phyloP scores from a whole-genome alignment of 225 moss, liverwort and hornwort genomes.

The Polytrichum commune region DNA sequence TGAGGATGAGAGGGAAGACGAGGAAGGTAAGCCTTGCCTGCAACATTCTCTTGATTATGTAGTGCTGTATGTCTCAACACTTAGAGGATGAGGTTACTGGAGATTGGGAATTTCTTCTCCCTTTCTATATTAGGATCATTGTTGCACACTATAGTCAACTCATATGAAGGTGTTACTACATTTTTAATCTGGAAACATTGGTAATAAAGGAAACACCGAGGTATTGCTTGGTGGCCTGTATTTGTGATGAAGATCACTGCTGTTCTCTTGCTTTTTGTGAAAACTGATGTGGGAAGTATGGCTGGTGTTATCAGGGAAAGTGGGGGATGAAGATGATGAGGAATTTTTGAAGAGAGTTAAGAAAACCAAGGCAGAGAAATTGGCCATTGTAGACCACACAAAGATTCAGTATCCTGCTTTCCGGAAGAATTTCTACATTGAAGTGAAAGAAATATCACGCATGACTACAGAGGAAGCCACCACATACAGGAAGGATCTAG shows the following conservation, averaged over 20 bases:
- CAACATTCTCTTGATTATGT: neutral
- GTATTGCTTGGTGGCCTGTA: too few species aligned
- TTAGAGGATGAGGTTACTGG: neutral
- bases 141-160: neutral
- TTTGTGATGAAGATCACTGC: too few species aligned
- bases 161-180: too few species aligned
- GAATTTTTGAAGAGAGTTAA: conserved; percentile 98
- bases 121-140: neutral
- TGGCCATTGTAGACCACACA: conserved; percentile 91
- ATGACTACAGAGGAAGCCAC: conserved; percentile 79
- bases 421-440: conserved; percentile 95
- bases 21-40: conserved; percentile 23
- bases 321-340: conserved; percentile 88
- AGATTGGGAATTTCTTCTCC: neutral
- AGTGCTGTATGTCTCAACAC: neutral
- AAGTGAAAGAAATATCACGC: conserved; percentile 94
- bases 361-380: conserved; percentile 95
- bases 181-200: too few species aligned
- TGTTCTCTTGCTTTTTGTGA: neutral
- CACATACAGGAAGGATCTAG: conserved; percentile 73
- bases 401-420: conserved; percentile 84
- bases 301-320: conserved; percentile 45
- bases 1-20: conserved; percentile 76
- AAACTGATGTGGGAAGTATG: too few species aligned
- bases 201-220: too few species aligned